Percentiles rank a stretch among this genome's conserved stretches.
phyloP scores from a whole-genome alignment of 352 stramenopile species.

The Aphanomyces stellatus region DNA sequence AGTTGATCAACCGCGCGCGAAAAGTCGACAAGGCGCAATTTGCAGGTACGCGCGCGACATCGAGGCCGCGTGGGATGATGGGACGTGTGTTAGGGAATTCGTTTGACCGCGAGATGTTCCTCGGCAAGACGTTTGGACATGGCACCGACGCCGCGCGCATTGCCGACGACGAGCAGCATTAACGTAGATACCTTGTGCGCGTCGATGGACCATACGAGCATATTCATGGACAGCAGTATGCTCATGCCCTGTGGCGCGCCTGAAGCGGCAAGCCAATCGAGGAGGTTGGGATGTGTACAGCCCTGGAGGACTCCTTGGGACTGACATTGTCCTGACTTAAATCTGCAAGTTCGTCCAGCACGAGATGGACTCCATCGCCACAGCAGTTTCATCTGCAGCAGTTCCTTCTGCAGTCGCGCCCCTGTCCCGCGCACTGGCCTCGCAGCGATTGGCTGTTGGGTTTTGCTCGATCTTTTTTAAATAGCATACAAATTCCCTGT shows the following conservation, averaged over 20 bases:
- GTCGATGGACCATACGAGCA: not conserved
- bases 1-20: slow-evolving; percentile 69
- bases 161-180: slow-evolving; percentile 58
- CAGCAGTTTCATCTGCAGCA: not conserved
- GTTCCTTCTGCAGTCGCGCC: not conserved
- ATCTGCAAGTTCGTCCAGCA: too few relatives aligned
- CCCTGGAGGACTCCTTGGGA: too few relatives aligned
- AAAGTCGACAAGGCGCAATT: slow-evolving; percentile 86
- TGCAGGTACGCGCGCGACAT: slow-evolving; percentile 15
- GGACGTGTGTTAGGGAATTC: slow-evolving; percentile 34
- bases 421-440: not conserved
- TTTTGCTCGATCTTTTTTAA: too few relatives aligned
- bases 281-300: too few relatives aligned
- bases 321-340: too few relatives aligned
- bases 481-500: not conserved
- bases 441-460: not conserved
- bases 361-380: too few relatives aligned
- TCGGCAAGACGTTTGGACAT: slow-evolving; percentile 73
- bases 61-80: not conserved
- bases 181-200: not conserved
- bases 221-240: not conserved
- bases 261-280: too few relatives aligned
- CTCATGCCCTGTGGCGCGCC: not conserved
- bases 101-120: slow-evolving; percentile 78
- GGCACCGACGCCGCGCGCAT: slow-evolving; percentile 51